Evolutionary conservation across 1,284 basidiomycete genomes (phyloP).

Genomic region (Cryptococcus sp.): DNA sequence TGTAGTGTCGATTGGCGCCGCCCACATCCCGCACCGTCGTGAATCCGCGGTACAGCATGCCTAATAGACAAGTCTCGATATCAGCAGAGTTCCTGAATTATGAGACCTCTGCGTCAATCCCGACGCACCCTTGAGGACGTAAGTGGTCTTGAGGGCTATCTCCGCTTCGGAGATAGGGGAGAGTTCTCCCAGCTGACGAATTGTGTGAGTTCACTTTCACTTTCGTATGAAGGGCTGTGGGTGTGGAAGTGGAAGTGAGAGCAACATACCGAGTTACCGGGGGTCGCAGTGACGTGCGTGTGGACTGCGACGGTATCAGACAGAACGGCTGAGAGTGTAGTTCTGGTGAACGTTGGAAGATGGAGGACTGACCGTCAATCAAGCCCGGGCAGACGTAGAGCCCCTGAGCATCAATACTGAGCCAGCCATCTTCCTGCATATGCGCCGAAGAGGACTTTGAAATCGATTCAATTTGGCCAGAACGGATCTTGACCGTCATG

Average conservation of each 20-base stretch:
- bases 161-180: conserved; percentile 47
- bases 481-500: conserved; percentile 46
- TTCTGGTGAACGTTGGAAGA: too few relatives aligned
- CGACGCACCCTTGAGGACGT: conserved; percentile 51
- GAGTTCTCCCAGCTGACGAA: conserved; percentile 47
- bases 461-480: conserved; percentile 48
- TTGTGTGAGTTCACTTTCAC: conserved; percentile 1
- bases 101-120: too few relatives aligned
- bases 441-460: conserved; percentile 16
- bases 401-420: conserved; percentile 48
- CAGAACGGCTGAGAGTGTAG: too few relatives aligned
- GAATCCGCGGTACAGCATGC: conserved; percentile 58
- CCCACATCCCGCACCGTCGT: conserved; percentile 60
- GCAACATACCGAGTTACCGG: conserved; percentile 34
- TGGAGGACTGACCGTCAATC: conserved; percentile 29
- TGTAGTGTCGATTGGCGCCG: conserved; percentile 56
- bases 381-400: conserved; percentile 54
- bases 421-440: conserved; percentile 33
- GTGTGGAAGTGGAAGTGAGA: not conserved
- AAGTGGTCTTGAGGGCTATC: conserved; percentile 53
- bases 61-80: conserved; percentile 22
- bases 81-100: not conserved
- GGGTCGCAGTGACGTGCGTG: conserved; percentile 57
- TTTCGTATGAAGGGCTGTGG: not conserved
- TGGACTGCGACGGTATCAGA: conserved; percentile 47